phyloP scores from a whole-genome alignment of 139 green algal genomes.

The Volvox africanus region DNA sequence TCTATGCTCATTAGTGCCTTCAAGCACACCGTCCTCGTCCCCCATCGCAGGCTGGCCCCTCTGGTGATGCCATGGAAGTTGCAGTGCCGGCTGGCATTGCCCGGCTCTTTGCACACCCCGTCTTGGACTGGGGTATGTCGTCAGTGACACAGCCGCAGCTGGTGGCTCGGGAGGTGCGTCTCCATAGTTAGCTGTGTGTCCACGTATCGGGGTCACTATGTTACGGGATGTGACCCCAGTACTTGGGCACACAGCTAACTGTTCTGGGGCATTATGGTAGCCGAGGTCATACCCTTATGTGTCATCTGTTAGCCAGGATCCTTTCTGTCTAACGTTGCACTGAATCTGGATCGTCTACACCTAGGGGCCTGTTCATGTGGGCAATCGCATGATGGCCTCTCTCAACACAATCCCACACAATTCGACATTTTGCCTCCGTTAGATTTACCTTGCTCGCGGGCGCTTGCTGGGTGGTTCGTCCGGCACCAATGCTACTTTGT shows the following conservation, averaged over 20 bases:
- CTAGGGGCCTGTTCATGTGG: too few species aligned
- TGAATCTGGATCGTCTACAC: too few species aligned
- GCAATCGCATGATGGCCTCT: too few species aligned
- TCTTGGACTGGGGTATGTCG: constrained; percentile 91
- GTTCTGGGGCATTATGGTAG: too few species aligned
- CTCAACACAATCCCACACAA: too few species aligned
- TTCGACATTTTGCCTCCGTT: background rate
- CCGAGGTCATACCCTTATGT: too few species aligned
- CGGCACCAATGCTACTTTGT: constrained; percentile 93
- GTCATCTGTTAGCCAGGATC: too few species aligned
- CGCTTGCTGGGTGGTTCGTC: constrained; percentile 87
- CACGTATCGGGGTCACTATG: too few species aligned
- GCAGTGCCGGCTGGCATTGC: constrained; percentile 81
- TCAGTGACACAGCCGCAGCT: constrained; percentile 72
- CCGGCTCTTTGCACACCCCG: constrained; percentile 83
- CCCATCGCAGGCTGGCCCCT: constrained; percentile 63
- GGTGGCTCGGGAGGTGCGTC: constrained; percentile 68
- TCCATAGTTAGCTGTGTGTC: background rate
- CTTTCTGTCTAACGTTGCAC: too few species aligned
- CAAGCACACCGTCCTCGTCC: background rate
- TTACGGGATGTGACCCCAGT: too few species aligned
- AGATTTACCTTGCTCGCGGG: constrained; percentile 89
- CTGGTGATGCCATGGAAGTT: constrained; percentile 57
- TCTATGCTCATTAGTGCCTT: background rate
- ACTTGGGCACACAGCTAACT: too few species aligned